These are phyloP conservation scores for Dendrobium nobile DNA, from an alignment of 106 monocot genomes.

Conservation along the genomic window DNA sequence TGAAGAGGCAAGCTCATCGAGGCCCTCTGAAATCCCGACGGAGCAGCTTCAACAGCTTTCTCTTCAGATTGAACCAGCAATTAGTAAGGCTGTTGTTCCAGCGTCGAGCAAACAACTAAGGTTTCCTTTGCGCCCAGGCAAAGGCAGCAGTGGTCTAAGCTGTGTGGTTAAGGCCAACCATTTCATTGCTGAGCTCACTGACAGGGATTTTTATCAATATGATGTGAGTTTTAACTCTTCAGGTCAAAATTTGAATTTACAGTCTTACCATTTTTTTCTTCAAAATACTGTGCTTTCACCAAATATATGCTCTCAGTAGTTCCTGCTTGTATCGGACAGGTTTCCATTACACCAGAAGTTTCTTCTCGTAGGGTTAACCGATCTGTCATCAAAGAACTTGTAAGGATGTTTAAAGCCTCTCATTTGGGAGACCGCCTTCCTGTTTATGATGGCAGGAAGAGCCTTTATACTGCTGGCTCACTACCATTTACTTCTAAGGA, in stretches of 20 bases:
- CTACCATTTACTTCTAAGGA: slow-evolving; percentile 67
- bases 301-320: neutral
- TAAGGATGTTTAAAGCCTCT: slow-evolving; percentile 42
- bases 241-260: neutral
- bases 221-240: slow-evolving; percentile 38
- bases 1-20: slow-evolving; percentile 39
- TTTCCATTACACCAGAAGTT: slow-evolving; percentile 77
- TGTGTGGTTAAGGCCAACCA: slow-evolving; percentile 91
- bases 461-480: slow-evolving; percentile 79
- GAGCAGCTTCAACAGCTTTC: slow-evolving; percentile 54
- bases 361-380: slow-evolving; percentile 73
- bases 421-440: slow-evolving; percentile 77
- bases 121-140: slow-evolving; percentile 74
- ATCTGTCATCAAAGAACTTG: slow-evolving; percentile 74
- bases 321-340: slow-evolving; percentile 29
- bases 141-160: slow-evolving; percentile 45
- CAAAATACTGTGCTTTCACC: neutral
- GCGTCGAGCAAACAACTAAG: slow-evolving; percentile 62
- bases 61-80: slow-evolving; percentile 24
- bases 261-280: neutral
- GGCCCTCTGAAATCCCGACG: slow-evolving; percentile 14
- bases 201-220: slow-evolving; percentile 89
- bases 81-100: slow-evolving; percentile 29
- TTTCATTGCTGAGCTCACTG: slow-evolving; percentile 71
- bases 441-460: slow-evolving; percentile 92